Evolutionary conservation across 352 stramenopile genomes (phyloP), one percentile per base, ranked within the genome.

Genomic region (Phytopythium aichiense): DNA sequence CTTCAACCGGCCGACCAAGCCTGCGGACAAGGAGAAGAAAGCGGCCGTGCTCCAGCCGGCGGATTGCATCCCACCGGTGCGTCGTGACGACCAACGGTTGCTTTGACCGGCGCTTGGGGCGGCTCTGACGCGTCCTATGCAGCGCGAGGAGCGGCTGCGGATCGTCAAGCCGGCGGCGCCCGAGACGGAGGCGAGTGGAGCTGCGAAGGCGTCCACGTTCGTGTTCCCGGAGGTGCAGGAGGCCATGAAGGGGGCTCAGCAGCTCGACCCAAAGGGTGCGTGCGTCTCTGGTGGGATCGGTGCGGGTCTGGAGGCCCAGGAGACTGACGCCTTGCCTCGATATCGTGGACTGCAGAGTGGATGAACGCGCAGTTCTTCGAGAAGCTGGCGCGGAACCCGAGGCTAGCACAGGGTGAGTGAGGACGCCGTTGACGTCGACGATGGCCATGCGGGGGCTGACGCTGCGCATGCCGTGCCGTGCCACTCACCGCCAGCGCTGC

Each of bases 181-280:
- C 12, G 71, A 79, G 56, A 18, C 65, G 20, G 53, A 65, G 45
- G 43, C 67, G 16, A 70, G 77, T 57, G 20, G 61, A 56, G 58
- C 46, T 20, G 13, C 66, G 25, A 22, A 59, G 5, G 28, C 63
- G 43, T 58, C 67, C n/a, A 40, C 66, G 1, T 81, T 91, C 40
- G 73, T 91, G 56, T 87, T 94, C 54, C 82, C 84, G 18, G 84
- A 94, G 61, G 84, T 94, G 33, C 84, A 94, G 54, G 69, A 76
- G 4, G 84, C 79, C 30, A 72, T 91, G 52, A 71, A 77, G 61
- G 75, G 69, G 56, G 74, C 88, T 68, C 69, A 80, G 37, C 72
- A 88, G 54, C 69, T 90, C 31, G 73, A 91, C 37, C 69, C 79
- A 2, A 89, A 91, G 63, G 77, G 79, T 93, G 49, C 53, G 37